Base-by-base conservation (phyloP, 192 early-diverging fungal genomes). In the Podila clonocystis region DNA sequence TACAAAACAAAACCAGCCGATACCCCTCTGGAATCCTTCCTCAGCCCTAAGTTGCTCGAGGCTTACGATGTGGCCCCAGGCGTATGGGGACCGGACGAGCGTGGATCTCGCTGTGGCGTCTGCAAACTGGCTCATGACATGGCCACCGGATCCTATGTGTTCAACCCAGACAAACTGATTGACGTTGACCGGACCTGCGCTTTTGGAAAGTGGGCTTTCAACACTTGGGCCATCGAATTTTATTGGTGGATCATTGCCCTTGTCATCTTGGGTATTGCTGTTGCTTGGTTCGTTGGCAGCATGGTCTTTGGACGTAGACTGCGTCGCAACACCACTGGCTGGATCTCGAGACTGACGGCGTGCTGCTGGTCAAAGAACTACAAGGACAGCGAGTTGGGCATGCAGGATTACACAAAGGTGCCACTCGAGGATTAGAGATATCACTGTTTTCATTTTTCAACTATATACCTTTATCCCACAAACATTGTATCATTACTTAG, bases 101-200 rank as follows among this genome's bases (percentile, higher is more conserved):
- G 34, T 11, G 73, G 73, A 20, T 65, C 65, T 33, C 33, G 50
- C 9, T 74, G 73, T 31, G 59, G 65, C 12, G 26, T 74, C 13
- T 74, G 73, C 49, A 50, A 61, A 12, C 17, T 74, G 36, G 50
- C 73, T 0, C 73, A 74, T 15, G 65, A 74, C 49, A 52, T 74
- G 59, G 48, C 58, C 0, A 59, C 67, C 20, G 65, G 73, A 3
- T 50, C 5, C 22, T 61, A 52, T 34, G 13, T 61, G 29, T 41
- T 63, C 5, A 22, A 50, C 26, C 58, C 59, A 1, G 52, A 50
- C 73, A 67, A 67, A 28, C 4, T 31, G 34, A 67, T 63, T 38
- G 65, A 59, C 6, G 4, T 31, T 58, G 73, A 74, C 65, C 9
- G 6, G 58, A 74, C 73, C n/a, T 74, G 73, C 48, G 15, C 9